phyloP scores from a whole-genome alignment of 352 stramenopile genomes.

The Peronospora destructor region DNA sequence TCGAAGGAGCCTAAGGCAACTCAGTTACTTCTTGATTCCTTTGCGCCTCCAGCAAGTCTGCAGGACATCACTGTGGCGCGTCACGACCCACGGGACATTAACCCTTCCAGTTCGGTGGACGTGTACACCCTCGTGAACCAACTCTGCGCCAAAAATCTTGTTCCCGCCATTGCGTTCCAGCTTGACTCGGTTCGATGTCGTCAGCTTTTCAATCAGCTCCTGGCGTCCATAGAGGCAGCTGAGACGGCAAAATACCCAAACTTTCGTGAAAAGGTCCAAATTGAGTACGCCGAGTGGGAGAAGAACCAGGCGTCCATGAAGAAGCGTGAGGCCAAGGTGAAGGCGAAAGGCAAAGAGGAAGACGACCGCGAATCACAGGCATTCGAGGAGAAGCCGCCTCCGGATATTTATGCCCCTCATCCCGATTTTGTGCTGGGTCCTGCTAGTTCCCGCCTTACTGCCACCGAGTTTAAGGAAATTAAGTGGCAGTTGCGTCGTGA shows the following conservation, averaged over 20 bases:
- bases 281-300: slow-evolving; percentile 86
- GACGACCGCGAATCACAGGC: slow-evolving; percentile 72
- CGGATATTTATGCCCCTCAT: slow-evolving; percentile 94
- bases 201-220: slow-evolving; percentile 77
- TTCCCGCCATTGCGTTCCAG: slow-evolving; percentile 85
- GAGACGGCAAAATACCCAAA: slow-evolving; percentile 73
- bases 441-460: slow-evolving; percentile 89
- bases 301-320: slow-evolving; percentile 87
- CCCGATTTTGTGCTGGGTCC: slow-evolving; percentile 96
- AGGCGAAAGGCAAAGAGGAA: slow-evolving; percentile 89
- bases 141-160: slow-evolving; percentile 48
- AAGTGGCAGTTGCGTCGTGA: slow-evolving; percentile 82
- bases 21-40: slow-evolving; percentile 72
- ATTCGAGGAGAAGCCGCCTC: slow-evolving; percentile 75
- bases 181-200: slow-evolving; percentile 84
- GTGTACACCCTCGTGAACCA: slow-evolving; percentile 67
- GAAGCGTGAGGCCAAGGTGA: slow-evolving; percentile 90
- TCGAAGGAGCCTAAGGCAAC: slow-evolving; percentile 86
- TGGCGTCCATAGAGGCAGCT: slow-evolving; percentile 63
- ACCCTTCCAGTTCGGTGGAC: slow-evolving; percentile 55
- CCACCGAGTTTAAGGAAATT: slow-evolving; percentile 88
- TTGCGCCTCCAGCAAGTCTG: slow-evolving; percentile 58
- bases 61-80: slow-evolving; percentile 55
- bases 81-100: slow-evolving; percentile 38
- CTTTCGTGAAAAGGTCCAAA: slow-evolving; percentile 90